phyloP scores from a whole-genome alignment of 2,329 filamentous ascomycete species.

The Verticillium dahliae region DNA sequence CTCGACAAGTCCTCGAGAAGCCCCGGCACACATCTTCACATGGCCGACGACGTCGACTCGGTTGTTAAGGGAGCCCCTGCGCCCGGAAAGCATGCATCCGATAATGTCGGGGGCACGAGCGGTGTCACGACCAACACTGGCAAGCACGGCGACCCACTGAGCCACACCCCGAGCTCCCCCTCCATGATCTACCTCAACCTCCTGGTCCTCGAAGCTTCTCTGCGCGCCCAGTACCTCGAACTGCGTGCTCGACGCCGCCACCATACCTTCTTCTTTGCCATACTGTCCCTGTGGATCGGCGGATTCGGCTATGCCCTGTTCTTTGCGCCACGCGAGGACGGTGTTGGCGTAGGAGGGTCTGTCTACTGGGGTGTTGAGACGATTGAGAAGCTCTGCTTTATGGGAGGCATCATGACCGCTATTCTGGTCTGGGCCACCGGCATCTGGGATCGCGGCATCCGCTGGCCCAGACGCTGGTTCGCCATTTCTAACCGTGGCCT shows the following conservation, averaged over 20 bases:
- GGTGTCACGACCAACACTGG: constrained; percentile 36
- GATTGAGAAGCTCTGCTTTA: constrained; percentile 82
- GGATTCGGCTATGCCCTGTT: constrained; percentile 89
- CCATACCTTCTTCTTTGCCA: constrained; percentile 83
- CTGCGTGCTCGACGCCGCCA: constrained; percentile 82
- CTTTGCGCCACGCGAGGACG: constrained; percentile 92
- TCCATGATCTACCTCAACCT: constrained; percentile 98
- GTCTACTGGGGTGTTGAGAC: constrained; percentile 96
- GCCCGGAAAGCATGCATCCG: constrained; percentile 43
- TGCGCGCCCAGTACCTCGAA: constrained; percentile 88
- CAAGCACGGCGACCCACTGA: constrained; percentile 60
- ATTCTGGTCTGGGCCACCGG: constrained; percentile 89
- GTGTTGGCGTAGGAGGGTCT: constrained; percentile 80
- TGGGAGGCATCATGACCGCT: constrained; percentile 82
- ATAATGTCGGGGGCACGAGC: constrained; percentile 24
- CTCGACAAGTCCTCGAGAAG: background rate
- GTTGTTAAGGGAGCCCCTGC: constrained; percentile 85
- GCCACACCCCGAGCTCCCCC: constrained; percentile 78
- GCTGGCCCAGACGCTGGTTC: constrained; percentile 91
- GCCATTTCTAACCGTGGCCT: constrained; percentile 83
- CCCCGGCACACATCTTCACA: constrained; percentile 18
- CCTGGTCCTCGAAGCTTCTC: constrained; percentile 88
- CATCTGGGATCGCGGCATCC: constrained; percentile 90
- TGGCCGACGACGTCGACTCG: constrained; percentile 68
- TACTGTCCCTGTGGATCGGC: constrained; percentile 73